Evolutionary conservation across 106 monocot genomes (phyloP).

Genomic region (Dendrobium catenatum): DNA sequence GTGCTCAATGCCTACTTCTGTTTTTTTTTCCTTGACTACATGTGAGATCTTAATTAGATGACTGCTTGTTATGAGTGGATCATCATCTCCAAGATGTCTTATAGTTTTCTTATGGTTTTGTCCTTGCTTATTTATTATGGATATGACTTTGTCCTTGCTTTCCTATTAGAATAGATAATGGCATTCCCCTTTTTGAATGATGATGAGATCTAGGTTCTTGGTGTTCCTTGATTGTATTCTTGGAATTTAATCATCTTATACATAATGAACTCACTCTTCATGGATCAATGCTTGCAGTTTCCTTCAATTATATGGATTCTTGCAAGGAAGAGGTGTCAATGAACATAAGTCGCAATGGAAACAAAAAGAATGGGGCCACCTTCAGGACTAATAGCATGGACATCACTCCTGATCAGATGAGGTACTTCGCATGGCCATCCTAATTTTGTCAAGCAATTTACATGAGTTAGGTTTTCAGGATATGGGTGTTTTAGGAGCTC

Average conservation of each 20-base stretch:
- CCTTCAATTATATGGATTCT: constrained; percentile 64
- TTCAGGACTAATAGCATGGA: constrained; percentile 58
- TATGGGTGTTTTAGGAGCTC: constrained; percentile 54
- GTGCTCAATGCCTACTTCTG: not conserved
- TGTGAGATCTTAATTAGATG: not conserved
- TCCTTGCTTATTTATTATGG: too few relatives aligned
- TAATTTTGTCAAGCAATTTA: not conserved
- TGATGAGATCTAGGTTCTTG: not conserved
- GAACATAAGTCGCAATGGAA: constrained; percentile 70
- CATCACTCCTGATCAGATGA: constrained; percentile 95
- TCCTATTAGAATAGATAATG: not conserved
- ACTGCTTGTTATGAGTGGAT: not conserved
- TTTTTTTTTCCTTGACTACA: not conserved
- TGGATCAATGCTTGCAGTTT: constrained; percentile 41
- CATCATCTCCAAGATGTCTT: not conserved
- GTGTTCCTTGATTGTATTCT: not conserved
- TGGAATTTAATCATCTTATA: not conserved
- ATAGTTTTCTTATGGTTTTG: not conserved
- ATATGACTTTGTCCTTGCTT: too few relatives aligned
- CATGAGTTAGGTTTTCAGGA: not conserved
- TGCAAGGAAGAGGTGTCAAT: constrained; percentile 71
- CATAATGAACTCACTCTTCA: not conserved
- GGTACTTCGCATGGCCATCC: constrained; percentile 23
- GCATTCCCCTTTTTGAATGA: not conserved
- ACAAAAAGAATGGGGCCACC: constrained; percentile 63